A percentile compares a stretch with the other conserved stretches of the same genome.
Evolutionary conservation across 306 rosid species (phyloP).

Genomic region (Dryas alaskensis): DNA sequence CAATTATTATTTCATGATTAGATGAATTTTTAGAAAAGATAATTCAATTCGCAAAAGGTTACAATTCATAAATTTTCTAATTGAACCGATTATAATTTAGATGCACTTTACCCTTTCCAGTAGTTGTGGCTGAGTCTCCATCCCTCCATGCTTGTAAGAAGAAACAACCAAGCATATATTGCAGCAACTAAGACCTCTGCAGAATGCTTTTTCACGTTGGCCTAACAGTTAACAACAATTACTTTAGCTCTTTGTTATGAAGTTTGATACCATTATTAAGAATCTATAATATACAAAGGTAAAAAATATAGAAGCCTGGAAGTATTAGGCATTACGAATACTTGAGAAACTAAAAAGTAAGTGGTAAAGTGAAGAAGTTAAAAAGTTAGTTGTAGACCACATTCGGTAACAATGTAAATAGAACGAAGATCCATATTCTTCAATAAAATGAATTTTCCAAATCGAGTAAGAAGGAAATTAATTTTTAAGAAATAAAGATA

Average conservation of each 20-base stretch:
- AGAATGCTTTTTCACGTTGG: conserved; percentile 12
- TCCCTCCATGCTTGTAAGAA: conserved; percentile 29
- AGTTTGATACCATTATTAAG: not conserved
- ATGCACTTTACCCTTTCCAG: conserved; percentile 36
- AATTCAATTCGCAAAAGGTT: not conserved
- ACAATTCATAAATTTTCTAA: not conserved
- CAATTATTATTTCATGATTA: not conserved
- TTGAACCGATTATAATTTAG: not conserved
- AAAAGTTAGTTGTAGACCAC: not conserved
- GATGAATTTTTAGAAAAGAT: not conserved
- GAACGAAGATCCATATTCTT: not conserved
- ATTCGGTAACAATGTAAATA: too few species aligned
- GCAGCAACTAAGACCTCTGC: conserved; percentile 27
- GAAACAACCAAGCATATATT: conserved; percentile 38
- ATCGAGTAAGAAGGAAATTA: not conserved
- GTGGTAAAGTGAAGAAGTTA: not conserved
- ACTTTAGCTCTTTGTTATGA: not conserved
- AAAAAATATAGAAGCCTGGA: not conserved
- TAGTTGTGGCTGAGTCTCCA: conserved; percentile 24
- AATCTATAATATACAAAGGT: not conserved
- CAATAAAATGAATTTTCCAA: not conserved
- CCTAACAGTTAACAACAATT: conserved; percentile 15
- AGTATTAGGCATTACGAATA: not conserved
- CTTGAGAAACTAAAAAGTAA: not conserved
- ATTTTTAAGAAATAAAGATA: not conserved